phyloP scores from a whole-genome alignment of 768 basidiomycete species.

The Tylopilus balloui region DNA sequence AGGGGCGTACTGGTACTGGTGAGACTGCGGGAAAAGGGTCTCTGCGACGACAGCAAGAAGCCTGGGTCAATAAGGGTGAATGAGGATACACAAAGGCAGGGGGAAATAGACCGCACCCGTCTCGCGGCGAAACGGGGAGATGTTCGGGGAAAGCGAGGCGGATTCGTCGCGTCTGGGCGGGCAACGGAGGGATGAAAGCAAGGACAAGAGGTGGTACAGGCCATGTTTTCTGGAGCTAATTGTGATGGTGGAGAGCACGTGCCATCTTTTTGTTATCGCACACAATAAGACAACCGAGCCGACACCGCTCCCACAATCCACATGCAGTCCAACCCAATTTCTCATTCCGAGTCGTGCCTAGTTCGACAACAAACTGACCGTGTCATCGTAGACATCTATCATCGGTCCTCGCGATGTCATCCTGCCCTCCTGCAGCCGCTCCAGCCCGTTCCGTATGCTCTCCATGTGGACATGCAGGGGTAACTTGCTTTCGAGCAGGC shows the following conservation, averaged over 20 bases:
- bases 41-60: background rate
- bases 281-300: constrained; percentile 25
- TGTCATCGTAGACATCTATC: constrained; percentile 40
- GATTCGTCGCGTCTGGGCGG: too few species aligned
- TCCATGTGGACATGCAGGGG: constrained; percentile 74
- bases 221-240: constrained; percentile 11
- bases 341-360: too few species aligned
- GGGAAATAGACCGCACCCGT: background rate
- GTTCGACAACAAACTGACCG: constrained; percentile 10
- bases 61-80: constrained; percentile 1
- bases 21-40: too few species aligned
- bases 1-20: constrained; percentile 1
- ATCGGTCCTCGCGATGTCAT: constrained; percentile 45
- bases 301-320: background rate
- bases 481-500: constrained; percentile 52
- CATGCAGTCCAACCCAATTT: too few species aligned
- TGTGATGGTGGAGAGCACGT: constrained; percentile 22
- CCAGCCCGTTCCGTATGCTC: constrained; percentile 61
- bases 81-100: background rate
- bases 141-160: background rate
- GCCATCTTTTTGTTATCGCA: constrained; percentile 20
- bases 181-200: background rate
- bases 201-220: constrained; percentile 3
- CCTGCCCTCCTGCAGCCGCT: constrained; percentile 52
- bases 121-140: background rate